These are phyloP conservation scores for Coccomyxa subellipsoidea DNA, from an alignment of 163 green algal species.

Conservation along the genomic window DNA sequence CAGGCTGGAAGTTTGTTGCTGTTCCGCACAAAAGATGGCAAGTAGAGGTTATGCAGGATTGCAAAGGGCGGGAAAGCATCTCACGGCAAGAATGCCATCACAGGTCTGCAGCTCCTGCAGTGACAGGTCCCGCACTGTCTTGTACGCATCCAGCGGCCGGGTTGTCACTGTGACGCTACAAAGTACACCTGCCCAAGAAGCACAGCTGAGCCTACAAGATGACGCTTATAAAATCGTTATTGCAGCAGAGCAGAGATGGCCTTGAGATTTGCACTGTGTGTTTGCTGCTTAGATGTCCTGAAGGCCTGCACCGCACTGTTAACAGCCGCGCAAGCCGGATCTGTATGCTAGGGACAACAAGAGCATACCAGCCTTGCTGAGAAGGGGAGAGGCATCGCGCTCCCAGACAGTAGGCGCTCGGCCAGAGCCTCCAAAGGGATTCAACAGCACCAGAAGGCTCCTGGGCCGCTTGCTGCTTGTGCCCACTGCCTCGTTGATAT, in stretches of 20 bases:
- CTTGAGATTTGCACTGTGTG: neutral
- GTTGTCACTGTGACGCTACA: neutral
- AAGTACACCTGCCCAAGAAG: neutral
- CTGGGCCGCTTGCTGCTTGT: conserved; percentile 39
- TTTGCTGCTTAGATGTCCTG: neutral
- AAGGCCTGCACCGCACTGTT: too few relatives aligned
- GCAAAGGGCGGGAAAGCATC: neutral
- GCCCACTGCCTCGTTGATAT: conserved; percentile 20
- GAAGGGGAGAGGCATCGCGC: conserved; percentile 39
- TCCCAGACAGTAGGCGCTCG: conserved; percentile 49
- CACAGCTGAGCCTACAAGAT: neutral
- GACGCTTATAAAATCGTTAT: too few relatives aligned
- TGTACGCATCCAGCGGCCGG: conserved; percentile 39
- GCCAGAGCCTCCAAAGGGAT: conserved; percentile 59
- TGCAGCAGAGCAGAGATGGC: too few relatives aligned
- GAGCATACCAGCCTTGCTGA: conserved; percentile 15
- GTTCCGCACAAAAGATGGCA: too few relatives aligned
- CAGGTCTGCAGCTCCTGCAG: conserved; percentile 42
- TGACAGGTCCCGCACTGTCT: conserved; percentile 44
- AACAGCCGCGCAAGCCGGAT: too few relatives aligned
- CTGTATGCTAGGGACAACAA: conserved; percentile 37
- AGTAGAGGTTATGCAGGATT: too few relatives aligned
- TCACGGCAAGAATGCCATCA: conserved; percentile 71
- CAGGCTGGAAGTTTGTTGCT: too few relatives aligned
- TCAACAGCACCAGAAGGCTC: conserved; percentile 69